These are phyloP conservation scores for Colletotrichum neosansevieriae DNA, from an alignment of 2,329 filamentous ascomycete genomes.

Conservation along the genomic window DNA sequence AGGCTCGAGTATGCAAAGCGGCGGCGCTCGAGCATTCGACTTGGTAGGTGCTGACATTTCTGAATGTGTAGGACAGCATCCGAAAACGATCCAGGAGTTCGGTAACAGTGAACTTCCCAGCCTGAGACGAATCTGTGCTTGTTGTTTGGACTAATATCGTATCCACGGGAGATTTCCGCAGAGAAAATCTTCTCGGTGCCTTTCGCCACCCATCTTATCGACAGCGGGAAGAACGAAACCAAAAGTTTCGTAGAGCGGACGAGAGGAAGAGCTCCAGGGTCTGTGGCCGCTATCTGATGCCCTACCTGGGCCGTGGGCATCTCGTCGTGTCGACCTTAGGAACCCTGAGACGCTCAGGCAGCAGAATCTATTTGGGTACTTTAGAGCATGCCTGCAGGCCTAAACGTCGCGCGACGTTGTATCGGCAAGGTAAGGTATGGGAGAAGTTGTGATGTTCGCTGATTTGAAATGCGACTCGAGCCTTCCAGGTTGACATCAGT, in stretches of 20 bases:
- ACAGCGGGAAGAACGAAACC: not conserved
- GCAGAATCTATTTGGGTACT: not conserved
- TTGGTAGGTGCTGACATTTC: slow-evolving; percentile 12
- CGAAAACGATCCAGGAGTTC: slow-evolving; percentile 15
- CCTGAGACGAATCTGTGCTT: slow-evolving; percentile 13
- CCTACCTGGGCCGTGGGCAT: not conserved
- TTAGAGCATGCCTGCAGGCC: too few relatives aligned
- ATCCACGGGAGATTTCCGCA: not conserved
- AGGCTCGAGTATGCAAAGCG: slow-evolving; percentile 3
- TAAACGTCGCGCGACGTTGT: too few relatives aligned
- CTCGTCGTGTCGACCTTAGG: not conserved
- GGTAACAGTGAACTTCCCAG: slow-evolving; percentile 15
- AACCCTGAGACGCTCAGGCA: not conserved
- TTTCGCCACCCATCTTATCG: too few relatives aligned
- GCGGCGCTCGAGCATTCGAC: slow-evolving; percentile 15
- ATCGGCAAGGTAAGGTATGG: too few relatives aligned
- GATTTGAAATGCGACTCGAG: too few relatives aligned
- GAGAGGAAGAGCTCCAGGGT: not conserved
- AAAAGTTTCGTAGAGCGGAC: not conserved
- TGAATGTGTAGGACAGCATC: slow-evolving; percentile 9
- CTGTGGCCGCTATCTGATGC: not conserved
- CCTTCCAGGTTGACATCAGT: too few relatives aligned
- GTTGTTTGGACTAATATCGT: slow-evolving; percentile 6
- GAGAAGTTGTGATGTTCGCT: too few relatives aligned
- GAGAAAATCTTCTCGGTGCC: too few relatives aligned